These are phyloP conservation scores for Phytophthora sp. DNA, from an alignment of 352 stramenopile genomes.

Conservation along the genomic window DNA sequence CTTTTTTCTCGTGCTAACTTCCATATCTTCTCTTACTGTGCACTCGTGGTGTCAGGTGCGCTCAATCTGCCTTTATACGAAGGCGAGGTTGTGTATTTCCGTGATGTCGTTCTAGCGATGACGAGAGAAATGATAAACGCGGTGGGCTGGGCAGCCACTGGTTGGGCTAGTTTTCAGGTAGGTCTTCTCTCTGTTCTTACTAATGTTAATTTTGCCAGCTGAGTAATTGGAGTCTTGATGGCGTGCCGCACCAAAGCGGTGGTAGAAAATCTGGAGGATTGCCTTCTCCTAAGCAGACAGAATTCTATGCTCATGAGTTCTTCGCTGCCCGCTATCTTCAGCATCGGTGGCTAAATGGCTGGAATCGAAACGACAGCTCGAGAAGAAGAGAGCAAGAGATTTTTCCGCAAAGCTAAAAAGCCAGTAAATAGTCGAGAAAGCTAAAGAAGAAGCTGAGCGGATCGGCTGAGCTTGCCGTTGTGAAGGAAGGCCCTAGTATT, in stretches of 20 bases:
- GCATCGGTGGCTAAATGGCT: slow-evolving; percentile 50
- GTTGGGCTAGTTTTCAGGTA: no score
- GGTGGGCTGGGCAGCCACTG: no score
- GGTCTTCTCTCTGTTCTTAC: no score
- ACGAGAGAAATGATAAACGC: slow-evolving; percentile 67
- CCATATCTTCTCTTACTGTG: not conserved
- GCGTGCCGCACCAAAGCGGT: not conserved
- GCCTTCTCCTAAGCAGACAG: slow-evolving; percentile 29
- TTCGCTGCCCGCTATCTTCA: slow-evolving; percentile 60
- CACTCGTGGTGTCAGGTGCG: slow-evolving; percentile 29
- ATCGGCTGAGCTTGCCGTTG: no score
- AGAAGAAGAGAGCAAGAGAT: slow-evolving; percentile 66
- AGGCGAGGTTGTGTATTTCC: slow-evolving; percentile 78
- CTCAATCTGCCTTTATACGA: slow-evolving; percentile 79
- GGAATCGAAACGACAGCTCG: slow-evolving; percentile 52
- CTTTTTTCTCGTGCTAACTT: no score
- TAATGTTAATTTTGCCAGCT: not conserved
- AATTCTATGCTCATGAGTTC: slow-evolving; percentile 64
- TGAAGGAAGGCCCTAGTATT: no score
- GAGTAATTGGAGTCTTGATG: not conserved
- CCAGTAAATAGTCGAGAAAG: no score
- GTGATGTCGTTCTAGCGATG: slow-evolving; percentile 82
- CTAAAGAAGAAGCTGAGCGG: no score
- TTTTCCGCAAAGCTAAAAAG: slow-evolving; percentile 82
- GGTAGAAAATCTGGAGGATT: slow-evolving; percentile 3